A percentile compares a stretch with the other conserved stretches of the same genome.
Conservation (phyloP, 2,329 filamentous ascomycete species). For the Byssothecium circinans region DNA sequence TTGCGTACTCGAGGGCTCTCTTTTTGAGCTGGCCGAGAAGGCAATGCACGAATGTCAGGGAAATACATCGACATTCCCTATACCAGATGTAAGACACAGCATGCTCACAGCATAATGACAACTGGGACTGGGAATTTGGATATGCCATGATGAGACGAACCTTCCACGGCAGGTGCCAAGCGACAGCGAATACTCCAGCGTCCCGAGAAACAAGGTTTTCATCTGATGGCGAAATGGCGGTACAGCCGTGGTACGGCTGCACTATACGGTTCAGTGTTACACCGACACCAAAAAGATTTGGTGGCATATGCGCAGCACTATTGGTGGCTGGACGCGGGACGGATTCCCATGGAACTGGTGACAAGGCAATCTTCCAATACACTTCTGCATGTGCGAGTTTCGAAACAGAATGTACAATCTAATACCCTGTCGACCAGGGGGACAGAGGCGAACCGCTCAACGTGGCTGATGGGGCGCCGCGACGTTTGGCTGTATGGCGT, state of each 20-base stretch:
- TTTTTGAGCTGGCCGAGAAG: too few relatives aligned
- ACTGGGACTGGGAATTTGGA: background rate
- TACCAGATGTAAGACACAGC: background rate
- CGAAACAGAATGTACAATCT: constrained; percentile 11
- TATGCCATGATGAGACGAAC: background rate
- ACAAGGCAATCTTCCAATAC: constrained; percentile 16
- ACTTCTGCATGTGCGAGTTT: constrained; percentile 14
- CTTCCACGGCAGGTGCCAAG: background rate
- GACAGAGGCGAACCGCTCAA: background rate
- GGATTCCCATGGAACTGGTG: constrained; percentile 6
- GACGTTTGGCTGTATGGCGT: background rate
- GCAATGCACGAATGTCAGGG: too few relatives aligned
- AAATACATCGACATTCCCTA: too few relatives aligned
- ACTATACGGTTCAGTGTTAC: constrained; percentile 1
- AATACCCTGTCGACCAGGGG: constrained; percentile 11
- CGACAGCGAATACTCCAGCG: background rate
- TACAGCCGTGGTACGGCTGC: background rate
- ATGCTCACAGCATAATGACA: background rate
- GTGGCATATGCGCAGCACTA: constrained; percentile 11
- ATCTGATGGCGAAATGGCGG: too few relatives aligned
- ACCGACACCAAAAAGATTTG: background rate
- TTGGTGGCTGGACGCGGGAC: constrained; percentile 18
- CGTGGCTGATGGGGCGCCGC: background rate
- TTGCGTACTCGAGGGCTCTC: too few relatives aligned
- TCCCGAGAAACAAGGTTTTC: too few relatives aligned